Base-by-base conservation (phyloP, 2,329 filamentous ascomycete species). In the Alternaria dauci region DNA sequence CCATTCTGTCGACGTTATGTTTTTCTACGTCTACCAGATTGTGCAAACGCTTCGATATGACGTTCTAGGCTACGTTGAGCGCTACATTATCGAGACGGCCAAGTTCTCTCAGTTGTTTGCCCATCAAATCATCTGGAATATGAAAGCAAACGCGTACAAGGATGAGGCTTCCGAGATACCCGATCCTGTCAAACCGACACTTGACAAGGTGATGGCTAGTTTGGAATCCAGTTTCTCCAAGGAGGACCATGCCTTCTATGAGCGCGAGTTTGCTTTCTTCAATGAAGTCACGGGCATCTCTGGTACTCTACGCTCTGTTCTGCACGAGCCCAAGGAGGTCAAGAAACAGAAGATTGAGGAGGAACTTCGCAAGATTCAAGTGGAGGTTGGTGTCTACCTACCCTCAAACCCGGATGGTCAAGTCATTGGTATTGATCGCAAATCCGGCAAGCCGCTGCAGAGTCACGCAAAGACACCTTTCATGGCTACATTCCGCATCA, bases 61-160 rank as follows among this genome's bases (percentile, higher is more conserved):
- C 82, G 87, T 86, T 12, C 84, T 99, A 25, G 95, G 95, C 57
- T 99, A 99, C 74, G 94, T 97, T 2, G 93, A 97, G 79, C 88
- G 94, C 44, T 99, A 97, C 75, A 98, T 99, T 56, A 85, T 98
- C 16, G 95, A 99, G 81, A 97, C 96, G 0, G 95, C 94, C 1
- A 94, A 96, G 71, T 94, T 97, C 74, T 98, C 95, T n/a, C 95
- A 98, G 78, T 82, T 98, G 8, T 99, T 99, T 79, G 94, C 96
- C 2, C 96, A 99, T 78, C 95, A 99, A 73, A 98, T 99, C 68
- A 99, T 99, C 75, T 99, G 96, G 95, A 99, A 99, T 77, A 99
- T 99, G 91, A 99, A 98, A 78, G 95, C 95, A 32, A 99, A 99
- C 78, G 92, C 94, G 1, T 99, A 92, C 85, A 99, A 97, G 78